Base-by-base conservation (phyloP, 2,329 filamentous ascomycete genomes). In the Arthrobotrys pseudoclavata region DNA sequence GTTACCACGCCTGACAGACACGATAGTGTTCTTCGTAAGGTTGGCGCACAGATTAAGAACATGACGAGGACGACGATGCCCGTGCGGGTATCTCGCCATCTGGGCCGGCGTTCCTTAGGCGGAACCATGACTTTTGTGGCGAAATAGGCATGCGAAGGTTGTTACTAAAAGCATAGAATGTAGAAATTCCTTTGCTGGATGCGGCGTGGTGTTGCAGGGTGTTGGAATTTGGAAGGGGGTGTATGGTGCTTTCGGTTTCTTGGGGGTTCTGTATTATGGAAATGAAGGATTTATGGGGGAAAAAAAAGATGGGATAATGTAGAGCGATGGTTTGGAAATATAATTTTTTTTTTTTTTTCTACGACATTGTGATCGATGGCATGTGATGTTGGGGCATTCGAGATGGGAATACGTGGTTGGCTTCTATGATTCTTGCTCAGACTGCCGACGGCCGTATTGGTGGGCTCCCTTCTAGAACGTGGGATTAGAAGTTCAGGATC, bases 1-100 rank as follows among this genome's bases (percentile, higher is more conserved):
- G 47, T 69, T 48, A 76, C 15, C 7, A 69, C 31, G 7, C 24
- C 55, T 24, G 55, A 48, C 18, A 76, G 37, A 26, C 45, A 55
- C 53, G 71, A 69, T 45, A 76, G 9, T 5, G 64, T 1, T 13
- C 22, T 5, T 10, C 63, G 53, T 5, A 76, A 20, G 9, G 71
- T 69, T 3, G 71, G 63, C 24, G 71, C 71, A 42, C 71, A 69
- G 47, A 69, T 76, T 22, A 69, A 10, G 20, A 69, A 76, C 71
- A 76, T 76, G 20, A 34, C 12, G n/a, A 76, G 63, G 12, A 76
- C 24, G 10, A 76, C 29, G 26, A 76, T 24, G 12, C 71, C 71
- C 3, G 48, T 42, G 20, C 52, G n/a, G n/a, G 42, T 10, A 60
- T 71, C 45, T 5, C 34, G 18, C 34, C 47, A 40, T 31, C 48